Evolutionary conservation across 805 yeast genomes (phyloP).

Genomic region (Nakazawaea holstii): DNA sequence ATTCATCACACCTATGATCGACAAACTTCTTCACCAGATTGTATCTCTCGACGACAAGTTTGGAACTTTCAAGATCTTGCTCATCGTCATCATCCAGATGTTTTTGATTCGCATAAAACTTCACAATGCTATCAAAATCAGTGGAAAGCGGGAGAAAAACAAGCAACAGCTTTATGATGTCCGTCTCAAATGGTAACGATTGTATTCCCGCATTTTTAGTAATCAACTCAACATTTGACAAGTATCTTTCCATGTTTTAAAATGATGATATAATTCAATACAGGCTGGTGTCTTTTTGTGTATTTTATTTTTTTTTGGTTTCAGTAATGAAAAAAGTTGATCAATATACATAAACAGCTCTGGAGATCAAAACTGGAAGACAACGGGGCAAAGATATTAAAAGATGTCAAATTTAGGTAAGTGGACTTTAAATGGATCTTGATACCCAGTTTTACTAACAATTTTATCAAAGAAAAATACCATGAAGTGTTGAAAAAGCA

Average conservation of each 20-base stretch:
- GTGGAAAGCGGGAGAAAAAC: conserved; percentile 1
- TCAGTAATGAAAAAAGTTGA: not conserved
- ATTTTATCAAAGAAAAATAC: conserved; percentile 1
- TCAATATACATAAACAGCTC: not conserved
- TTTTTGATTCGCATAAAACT: conserved; percentile 1
- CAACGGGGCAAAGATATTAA: too few relatives aligned
- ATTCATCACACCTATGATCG: conserved; percentile 1
- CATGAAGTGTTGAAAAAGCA: conserved; percentile 2
- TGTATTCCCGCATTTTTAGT: not conserved
- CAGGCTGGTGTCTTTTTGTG: not conserved
- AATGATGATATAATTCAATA: too few relatives aligned
- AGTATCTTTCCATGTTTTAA: not conserved
- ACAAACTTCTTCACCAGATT: not conserved
- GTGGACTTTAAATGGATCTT: not conserved
- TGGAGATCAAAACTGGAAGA: too few relatives aligned
- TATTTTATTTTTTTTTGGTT: not conserved
- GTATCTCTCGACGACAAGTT: not conserved
- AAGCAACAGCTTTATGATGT: not conserved
- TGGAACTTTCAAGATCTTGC: not conserved
- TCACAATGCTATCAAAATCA: not conserved
- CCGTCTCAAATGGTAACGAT: not conserved
- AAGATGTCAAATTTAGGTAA: not conserved
- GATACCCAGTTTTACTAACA: not conserved
- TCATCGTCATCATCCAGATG: not conserved
- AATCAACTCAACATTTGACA: not conserved